Percentiles rank a stretch among this genome's conserved stretches.
Evolutionary conservation across 208 protist genomes (phyloP).

Genomic region (Acanthamoeba healyi): DNA sequence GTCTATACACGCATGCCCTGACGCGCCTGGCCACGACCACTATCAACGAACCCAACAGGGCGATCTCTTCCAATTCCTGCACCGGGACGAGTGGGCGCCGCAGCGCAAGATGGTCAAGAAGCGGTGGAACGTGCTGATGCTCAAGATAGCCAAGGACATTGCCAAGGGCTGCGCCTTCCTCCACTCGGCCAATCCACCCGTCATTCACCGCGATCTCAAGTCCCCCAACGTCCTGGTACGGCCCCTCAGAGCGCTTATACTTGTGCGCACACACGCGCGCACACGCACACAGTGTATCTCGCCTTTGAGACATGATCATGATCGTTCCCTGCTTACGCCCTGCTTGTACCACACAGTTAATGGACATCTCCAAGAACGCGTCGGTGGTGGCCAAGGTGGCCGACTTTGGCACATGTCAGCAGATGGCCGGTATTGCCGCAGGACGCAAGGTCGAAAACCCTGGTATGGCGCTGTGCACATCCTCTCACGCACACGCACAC

Average conservation of each 20-base stretch:
- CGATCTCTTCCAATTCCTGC: slow-evolving; percentile 44
- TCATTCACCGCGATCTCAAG: slow-evolving; percentile 85
- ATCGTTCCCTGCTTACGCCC: background rate
- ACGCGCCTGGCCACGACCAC: no score
- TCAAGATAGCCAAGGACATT: slow-evolving; percentile 83
- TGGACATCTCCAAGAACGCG: slow-evolving; percentile 60
- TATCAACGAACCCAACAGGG: no score
- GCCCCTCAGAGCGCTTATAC: background rate
- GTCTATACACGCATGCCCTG: no score
- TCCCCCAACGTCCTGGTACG: slow-evolving; percentile 80
- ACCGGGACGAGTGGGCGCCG: slow-evolving; percentile 31
- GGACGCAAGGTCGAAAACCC: slow-evolving; percentile 75
- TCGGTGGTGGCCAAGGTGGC: slow-evolving; percentile 70
- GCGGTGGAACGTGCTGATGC: slow-evolving; percentile 28
- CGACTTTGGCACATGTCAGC: slow-evolving; percentile 59
- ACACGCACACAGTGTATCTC: no score
- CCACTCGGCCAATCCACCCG: slow-evolving; percentile 79
- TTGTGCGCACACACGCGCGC: background rate
- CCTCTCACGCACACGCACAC: background rate
- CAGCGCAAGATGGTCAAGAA: background rate
- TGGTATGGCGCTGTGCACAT: no score
- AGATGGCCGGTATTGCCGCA: background rate
- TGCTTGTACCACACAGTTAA: background rate
- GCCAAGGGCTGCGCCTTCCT: slow-evolving; percentile 82
- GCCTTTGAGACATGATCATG: no score